These are phyloP conservation scores for Achlya hypogyna DNA, from an alignment of 352 stramenopile genomes.

Conservation along the genomic window DNA sequence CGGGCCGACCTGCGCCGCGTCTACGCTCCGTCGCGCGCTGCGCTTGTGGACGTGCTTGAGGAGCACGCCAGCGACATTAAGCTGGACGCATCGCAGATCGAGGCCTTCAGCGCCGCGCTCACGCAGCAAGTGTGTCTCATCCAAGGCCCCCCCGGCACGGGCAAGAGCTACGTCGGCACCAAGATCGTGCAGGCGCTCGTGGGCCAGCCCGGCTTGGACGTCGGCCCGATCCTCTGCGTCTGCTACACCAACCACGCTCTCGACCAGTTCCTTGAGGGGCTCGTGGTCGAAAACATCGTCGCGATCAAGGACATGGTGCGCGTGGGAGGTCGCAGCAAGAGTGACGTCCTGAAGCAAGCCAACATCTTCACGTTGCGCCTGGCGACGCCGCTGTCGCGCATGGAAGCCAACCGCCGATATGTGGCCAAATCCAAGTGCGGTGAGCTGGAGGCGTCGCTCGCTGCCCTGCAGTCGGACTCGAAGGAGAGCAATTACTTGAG, in stretches of 20 bases:
- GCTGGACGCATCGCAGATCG: slow-evolving; percentile 46
- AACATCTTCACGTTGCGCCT: slow-evolving; percentile 4
- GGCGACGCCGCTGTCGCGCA: background rate
- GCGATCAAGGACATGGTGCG: slow-evolving; percentile 44
- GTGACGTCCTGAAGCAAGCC: slow-evolving; percentile 24
- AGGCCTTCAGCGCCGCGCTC: slow-evolving; percentile 56
- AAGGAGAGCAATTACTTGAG: background rate
- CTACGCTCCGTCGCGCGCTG: background rate
- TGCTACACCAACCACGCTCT: slow-evolving; percentile 89
- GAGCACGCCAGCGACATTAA: slow-evolving; percentile 25
- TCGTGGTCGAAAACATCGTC: slow-evolving; percentile 42
- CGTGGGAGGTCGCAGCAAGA: slow-evolving; percentile 68
- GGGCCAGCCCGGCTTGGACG: slow-evolving; percentile 16
- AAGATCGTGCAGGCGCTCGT: slow-evolving; percentile 66
- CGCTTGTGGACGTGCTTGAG: slow-evolving; percentile 23
- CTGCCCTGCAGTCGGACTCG: background rate
- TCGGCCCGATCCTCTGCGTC: slow-evolving; percentile 61
- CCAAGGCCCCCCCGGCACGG: slow-evolving; percentile 69
- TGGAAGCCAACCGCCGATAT: background rate
- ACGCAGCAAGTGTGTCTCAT: slow-evolving; percentile 63
- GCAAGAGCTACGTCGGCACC: slow-evolving; percentile 79
- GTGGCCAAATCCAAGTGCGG: background rate
- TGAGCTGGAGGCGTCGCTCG: background rate
- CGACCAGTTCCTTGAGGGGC: slow-evolving; percentile 83
- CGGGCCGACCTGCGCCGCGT: slow-evolving; percentile 26